Percentiles rank a stretch among this genome's conserved stretches.
Conservation (phyloP, 179 eudicot species). For the Spergularia azorica region DNA sequence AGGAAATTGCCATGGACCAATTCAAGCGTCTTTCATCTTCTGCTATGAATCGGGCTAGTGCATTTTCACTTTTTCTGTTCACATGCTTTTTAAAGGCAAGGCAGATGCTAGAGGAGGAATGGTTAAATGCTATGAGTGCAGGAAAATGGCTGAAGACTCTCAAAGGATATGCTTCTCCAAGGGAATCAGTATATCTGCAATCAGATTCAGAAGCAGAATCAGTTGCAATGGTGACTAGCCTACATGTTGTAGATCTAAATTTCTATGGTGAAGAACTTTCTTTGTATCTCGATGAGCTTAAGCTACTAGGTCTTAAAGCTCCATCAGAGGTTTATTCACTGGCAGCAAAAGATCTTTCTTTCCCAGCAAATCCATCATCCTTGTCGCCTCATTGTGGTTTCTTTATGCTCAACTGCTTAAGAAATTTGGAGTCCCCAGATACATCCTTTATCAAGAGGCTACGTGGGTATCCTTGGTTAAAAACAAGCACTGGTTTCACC, state of each 20-base stretch:
- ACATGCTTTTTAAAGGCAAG: conserved; percentile 26
- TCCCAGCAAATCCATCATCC: conserved; percentile 24
- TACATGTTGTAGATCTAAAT: conserved; percentile 32
- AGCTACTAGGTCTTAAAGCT: conserved; percentile 31
- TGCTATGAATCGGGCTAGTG: conserved; percentile 16
- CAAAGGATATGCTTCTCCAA: conserved; percentile 31
- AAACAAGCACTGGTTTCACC: conserved; percentile 30
- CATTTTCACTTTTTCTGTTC: conserved; percentile 29
- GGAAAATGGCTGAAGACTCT: conserved; percentile 40
- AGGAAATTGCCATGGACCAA: conserved; percentile 27
- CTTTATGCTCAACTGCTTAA: conserved; percentile 38
- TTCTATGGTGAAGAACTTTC: conserved; percentile 35
- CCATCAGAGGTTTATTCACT: conserved; percentile 22
- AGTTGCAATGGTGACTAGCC: conserved; percentile 27
- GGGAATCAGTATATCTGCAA: conserved; percentile 23
- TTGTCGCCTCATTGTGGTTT: conserved; percentile 32
- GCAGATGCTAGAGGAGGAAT: conserved; percentile 30
- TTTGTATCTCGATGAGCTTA: conserved; percentile 32
- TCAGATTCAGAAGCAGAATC: conserved; percentile 35
- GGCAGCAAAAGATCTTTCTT: conserved; percentile 22
- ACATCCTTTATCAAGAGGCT: conserved; percentile 20
- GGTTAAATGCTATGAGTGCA: conserved; percentile 27
- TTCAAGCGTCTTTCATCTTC: conserved; percentile 25
- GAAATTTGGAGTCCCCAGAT: conserved; percentile 2
- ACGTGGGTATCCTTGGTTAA: conserved; percentile 29